phyloP scores from a whole-genome alignment of 164 flowering plant species.

The Liquidambar formosana region DNA sequence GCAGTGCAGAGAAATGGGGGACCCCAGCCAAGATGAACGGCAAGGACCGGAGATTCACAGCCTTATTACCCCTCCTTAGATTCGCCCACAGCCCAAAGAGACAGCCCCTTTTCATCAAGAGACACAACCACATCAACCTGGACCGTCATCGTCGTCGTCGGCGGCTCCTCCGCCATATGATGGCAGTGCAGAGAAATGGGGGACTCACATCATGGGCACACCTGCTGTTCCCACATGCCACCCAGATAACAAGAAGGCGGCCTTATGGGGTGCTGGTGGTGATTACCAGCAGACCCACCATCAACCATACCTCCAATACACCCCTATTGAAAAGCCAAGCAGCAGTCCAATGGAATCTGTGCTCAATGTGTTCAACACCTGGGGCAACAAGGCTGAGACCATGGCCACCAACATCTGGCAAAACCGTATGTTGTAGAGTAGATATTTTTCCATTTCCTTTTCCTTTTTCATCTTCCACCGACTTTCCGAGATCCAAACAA shows the following conservation, averaged over 20 bases:
- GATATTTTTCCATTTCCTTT: too few relatives aligned
- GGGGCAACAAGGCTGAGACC: constrained; percentile 54
- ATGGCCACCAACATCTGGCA: constrained; percentile 68
- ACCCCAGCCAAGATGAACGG: constrained; percentile 37
- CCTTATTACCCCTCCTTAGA: neutral
- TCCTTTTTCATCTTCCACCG: too few relatives aligned
- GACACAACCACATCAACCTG: too few relatives aligned
- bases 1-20: constrained; percentile 65
- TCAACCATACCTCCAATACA: constrained; percentile 45
- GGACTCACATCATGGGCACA: constrained; percentile 69
- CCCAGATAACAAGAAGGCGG: constrained; percentile 73
- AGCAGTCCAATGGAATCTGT: constrained; percentile 40
- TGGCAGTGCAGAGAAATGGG: constrained; percentile 54
- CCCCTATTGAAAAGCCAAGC: constrained; percentile 31
- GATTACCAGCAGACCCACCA: constrained; percentile 24
- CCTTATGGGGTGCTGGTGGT: constrained; percentile 43
- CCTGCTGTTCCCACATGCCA: constrained; percentile 65
- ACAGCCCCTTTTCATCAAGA: too few relatives aligned
- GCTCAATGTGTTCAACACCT: constrained; percentile 37
- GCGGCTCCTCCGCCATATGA: neutral
- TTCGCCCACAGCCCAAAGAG: too few relatives aligned
- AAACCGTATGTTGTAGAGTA: constrained; percentile 39
- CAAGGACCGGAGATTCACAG: neutral
- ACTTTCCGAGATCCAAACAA: too few relatives aligned
- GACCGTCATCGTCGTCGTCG: constrained; percentile 11